Base-by-base conservation (phyloP, 2,329 filamentous ascomycete genomes). In the Alternaria conjuncta region DNA sequence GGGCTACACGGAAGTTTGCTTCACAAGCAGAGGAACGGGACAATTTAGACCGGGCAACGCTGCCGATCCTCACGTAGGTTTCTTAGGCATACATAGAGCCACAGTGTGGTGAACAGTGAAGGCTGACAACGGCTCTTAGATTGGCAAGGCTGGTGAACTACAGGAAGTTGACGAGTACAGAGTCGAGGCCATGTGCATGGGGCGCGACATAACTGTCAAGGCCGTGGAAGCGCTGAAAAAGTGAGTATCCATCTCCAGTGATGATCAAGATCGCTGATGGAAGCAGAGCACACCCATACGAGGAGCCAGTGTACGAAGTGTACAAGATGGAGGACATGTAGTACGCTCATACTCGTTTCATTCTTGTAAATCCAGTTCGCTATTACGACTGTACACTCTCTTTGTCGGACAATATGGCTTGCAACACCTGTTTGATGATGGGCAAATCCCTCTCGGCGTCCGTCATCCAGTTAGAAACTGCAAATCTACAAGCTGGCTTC, bases 401-500 rank as follows among this genome's bases (percentile, higher is more conserved):
- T 12, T 44, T 49, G 12, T 41, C 25, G 13, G 26, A 60, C 25
- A 36, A 18, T 44, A 81, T 69, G n/a, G 79, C 74, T 23, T 83
- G 81, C 71, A 97, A 78, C 4, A 94, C 89, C 6, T 84, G 81
- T 64, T 82, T 85, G 15, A 96, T 86, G n/a, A 93, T 77, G 20
- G 80, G 81, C 63, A 90, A 81, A 75, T 97, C 94, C 63, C 85
- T 84, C 51, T 89, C 84, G 0, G 89, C 84, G 73, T 94, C 85
- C 2, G 92, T 90, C 78, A 87, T 88, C 93, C 94, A 97, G 74
- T 92, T 97, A 43, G 92, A 91, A 45, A 97, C 88, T 0, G 95
- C 94, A 70, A 97, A 88, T n/a, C 95, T 86, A 64, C 90, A 91
- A 9, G 94, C 94, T 60, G 89, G 87, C 60, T 84, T 82, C 0